Conservation (phyloP, 2,329 filamentous ascomycete genomes). For the Lachnellula cervina region DNA sequence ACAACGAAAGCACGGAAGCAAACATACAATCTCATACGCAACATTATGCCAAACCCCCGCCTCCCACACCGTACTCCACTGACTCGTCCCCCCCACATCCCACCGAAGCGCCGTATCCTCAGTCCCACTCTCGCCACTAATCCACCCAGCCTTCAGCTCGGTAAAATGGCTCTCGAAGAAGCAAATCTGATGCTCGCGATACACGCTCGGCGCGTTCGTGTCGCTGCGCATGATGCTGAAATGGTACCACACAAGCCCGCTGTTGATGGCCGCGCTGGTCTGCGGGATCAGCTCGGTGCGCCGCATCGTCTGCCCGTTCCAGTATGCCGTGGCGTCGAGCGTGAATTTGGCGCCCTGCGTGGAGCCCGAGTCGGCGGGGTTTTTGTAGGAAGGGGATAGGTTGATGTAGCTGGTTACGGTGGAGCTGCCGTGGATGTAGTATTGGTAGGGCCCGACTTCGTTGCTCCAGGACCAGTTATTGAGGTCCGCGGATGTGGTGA, state of each 20-base stretch:
- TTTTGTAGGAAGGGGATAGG: constrained; percentile 45
- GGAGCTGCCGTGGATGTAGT: constrained; percentile 66
- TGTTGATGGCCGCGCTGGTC: constrained; percentile 58
- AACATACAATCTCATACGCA: constrained; percentile 59
- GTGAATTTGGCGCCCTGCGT: constrained; percentile 65
- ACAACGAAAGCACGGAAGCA: no score
- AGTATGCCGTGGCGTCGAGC: constrained; percentile 58
- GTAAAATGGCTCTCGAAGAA: constrained; percentile 68
- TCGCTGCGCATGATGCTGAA: constrained; percentile 60
- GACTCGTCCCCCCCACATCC: constrained; percentile 54
- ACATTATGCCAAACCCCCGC: constrained; percentile 70
- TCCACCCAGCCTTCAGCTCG: constrained; percentile 67
- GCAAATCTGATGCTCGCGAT: constrained; percentile 60
- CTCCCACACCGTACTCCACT: constrained; percentile 59
- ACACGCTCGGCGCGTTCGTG: constrained; percentile 54
- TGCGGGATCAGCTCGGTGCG: constrained; percentile 70
- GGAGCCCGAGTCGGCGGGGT: constrained; percentile 51
- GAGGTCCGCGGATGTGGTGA: constrained; percentile 49
- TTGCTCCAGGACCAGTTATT: constrained; percentile 63
- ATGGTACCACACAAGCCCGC: constrained; percentile 64
- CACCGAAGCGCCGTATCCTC: constrained; percentile 56
- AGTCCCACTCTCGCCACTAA: constrained; percentile 43
- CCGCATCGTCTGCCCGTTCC: constrained; percentile 69
- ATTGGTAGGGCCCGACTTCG: constrained; percentile 66
- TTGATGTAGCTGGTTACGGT: constrained; percentile 35